Conservation (phyloP, 345 rosid species). For the Clarkia xantiana region DNA sequence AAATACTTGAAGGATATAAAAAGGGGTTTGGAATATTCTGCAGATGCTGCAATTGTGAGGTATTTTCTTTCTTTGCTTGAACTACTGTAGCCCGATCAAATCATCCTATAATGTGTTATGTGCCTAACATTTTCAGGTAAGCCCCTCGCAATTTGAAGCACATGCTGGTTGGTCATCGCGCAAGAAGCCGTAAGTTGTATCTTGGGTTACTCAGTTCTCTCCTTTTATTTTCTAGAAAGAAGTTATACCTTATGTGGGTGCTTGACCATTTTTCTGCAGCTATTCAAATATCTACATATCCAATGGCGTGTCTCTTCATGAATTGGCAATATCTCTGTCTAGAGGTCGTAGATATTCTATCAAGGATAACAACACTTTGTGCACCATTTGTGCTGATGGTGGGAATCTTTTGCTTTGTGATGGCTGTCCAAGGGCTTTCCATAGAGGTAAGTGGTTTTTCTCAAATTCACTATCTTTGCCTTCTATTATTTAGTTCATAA, state of each 20-base stretch:
- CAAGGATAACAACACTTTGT: slow-evolving; percentile 66
- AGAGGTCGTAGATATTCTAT: slow-evolving; percentile 59
- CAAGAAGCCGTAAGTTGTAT: slow-evolving; percentile 70
- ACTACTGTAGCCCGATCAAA: slow-evolving; percentile 5
- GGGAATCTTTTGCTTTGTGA: slow-evolving; percentile 88
- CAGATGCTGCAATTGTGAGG: slow-evolving; percentile 86
- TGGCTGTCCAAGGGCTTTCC: slow-evolving; percentile 98
- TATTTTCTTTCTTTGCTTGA: slow-evolving; percentile 18
- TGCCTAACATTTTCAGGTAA: slow-evolving; percentile 48
- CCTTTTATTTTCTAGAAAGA: not conserved
- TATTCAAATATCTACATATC: slow-evolving; percentile 88
- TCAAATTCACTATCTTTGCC: not conserved
- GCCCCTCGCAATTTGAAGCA: slow-evolving; percentile 91
- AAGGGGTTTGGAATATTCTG: slow-evolving; percentile 75
- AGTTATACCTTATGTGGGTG: too few relatives aligned
- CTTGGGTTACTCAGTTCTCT: too few relatives aligned
- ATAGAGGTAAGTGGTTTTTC: slow-evolving; percentile 23
- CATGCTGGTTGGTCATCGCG: slow-evolving; percentile 99
- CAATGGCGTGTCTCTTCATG: slow-evolving; percentile 97
- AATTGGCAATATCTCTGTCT: slow-evolving; percentile 74
- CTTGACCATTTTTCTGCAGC: slow-evolving; percentile 23
- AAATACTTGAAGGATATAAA: slow-evolving; percentile 82
- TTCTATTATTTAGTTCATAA: too few relatives aligned
- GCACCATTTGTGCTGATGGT: slow-evolving; percentile 93
- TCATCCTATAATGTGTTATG: slow-evolving; percentile 10